These are phyloP conservation scores for Lumnitzera littorea DNA, from an alignment of 345 rosid species.

Conservation along the genomic window DNA sequence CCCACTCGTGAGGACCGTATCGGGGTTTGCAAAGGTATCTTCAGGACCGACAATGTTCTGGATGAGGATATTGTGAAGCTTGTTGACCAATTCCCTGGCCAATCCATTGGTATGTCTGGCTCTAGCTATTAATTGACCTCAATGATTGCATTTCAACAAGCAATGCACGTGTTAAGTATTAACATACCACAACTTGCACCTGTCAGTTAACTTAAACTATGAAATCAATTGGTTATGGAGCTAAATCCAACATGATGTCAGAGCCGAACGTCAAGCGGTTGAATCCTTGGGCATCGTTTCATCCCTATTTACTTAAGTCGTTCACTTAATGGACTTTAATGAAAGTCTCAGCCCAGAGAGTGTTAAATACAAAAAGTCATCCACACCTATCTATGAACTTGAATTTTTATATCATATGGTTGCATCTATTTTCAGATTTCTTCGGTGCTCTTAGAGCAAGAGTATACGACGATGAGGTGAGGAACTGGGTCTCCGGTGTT, in stretches of 20 bases:
- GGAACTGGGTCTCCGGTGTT: conserved; percentile 17
- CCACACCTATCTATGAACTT: too few relatives aligned
- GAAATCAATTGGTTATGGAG: too few relatives aligned
- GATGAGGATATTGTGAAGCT: conserved; percentile 8
- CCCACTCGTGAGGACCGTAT: conserved; percentile 16
- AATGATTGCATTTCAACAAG: too few relatives aligned
- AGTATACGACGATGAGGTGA: conserved; percentile 19
- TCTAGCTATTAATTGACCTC: background rate
- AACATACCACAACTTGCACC: background rate
- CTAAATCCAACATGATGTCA: too few relatives aligned
- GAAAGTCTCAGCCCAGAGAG: too few relatives aligned
- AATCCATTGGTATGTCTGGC: conserved; percentile 14
- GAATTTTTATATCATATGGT: background rate
- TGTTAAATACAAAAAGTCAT: too few relatives aligned
- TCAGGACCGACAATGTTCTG: conserved; percentile 2
- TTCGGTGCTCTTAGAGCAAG: conserved; percentile 19
- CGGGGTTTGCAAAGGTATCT: conserved; percentile 18
- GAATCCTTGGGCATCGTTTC: too few relatives aligned
- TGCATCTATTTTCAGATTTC: conserved; percentile 10
- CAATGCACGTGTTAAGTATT: too few relatives aligned
- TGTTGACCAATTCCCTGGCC: conserved; percentile 18
- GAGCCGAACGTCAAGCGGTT: too few relatives aligned
- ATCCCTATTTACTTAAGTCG: too few relatives aligned
- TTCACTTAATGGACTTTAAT: too few relatives aligned
- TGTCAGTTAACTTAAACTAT: too few relatives aligned